Base-by-base conservation (phyloP, 805 yeast species). In the Ogataea pilisensis region DNA sequence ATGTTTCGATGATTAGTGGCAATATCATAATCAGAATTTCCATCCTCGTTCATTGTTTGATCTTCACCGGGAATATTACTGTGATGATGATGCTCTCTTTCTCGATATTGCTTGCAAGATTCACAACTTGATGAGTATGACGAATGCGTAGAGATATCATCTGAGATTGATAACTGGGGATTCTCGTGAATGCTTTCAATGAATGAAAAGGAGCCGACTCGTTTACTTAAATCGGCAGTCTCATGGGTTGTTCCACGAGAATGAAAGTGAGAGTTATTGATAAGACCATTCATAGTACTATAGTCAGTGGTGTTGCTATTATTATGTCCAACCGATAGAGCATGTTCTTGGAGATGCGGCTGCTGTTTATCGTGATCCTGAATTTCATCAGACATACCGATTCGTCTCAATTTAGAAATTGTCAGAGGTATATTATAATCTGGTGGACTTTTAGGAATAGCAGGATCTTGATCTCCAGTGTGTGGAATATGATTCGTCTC, bases 181-280 rank as follows among this genome's bases (percentile, higher is more conserved):
- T 34, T 35, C 2, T 44, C 46, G 24, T 41, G 33, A 12, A 45
- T 42, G 16, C 42, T 44, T 39, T 49, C 53, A n/a, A 49, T 45
- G 26, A 39, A 45, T 12, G 54, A 41, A 22, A 33, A 47, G 16
- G 53, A 44, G 13, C 41, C 39, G 11, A 43, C 27, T 31, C 43
- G 43, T 5, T 34, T 34, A 4, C 14, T 14, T 18, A 22, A 13
- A 5, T 17, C 29, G 11, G 11, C 4, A n/a, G n/a, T n/a, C n/a
- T n/a, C n/a, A n/a, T n/a, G n/a, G n/a, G n/a, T n/a, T n/a, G n/a
- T n/a, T n/a, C n/a, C n/a, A n/a, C n/a, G n/a, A n/a, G n/a, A n/a
- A n/a, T n/a, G n/a, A n/a, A n/a, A n/a, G n/a, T n/a, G n/a, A n/a
- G n/a, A n/a, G n/a, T n/a, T n/a, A n/a, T n/a, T n/a, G n/a, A n/a